Evolutionary conservation across 1,284 basidiomycete species (phyloP).

Genomic region (Cutaneotrichosporon dermatis): DNA sequence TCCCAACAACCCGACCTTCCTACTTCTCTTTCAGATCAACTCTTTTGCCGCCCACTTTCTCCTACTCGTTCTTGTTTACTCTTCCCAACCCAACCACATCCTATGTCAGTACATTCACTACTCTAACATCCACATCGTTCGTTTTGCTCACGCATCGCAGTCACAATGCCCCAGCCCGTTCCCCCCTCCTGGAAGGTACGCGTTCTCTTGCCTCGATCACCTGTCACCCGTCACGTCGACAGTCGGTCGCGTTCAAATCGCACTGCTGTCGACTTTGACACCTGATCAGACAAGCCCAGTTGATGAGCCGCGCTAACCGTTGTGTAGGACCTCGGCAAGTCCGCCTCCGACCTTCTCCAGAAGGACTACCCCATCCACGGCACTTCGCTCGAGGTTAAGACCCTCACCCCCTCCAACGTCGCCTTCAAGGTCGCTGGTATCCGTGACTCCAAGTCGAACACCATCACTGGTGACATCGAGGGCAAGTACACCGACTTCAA

Average conservation of each 20-base stretch:
- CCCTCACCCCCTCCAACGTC: slow-evolving; percentile 82
- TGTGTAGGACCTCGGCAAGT: slow-evolving; percentile 86
- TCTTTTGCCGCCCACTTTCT: not conserved
- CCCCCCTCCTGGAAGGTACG: slow-evolving; percentile 86
- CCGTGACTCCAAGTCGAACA: slow-evolving; percentile 66
- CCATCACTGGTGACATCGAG: slow-evolving; percentile 82
- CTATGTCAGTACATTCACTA: not conserved
- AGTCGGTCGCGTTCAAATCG: no score
- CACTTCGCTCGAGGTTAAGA: slow-evolving; percentile 87
- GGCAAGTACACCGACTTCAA: slow-evolving; percentile 82
- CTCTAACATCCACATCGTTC: not conserved
- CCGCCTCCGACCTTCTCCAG: slow-evolving; percentile 86
- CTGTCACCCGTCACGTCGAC: not conserved
- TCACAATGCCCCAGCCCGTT: slow-evolving; percentile 75
- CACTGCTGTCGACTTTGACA: no score
- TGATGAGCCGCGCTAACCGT: not conserved
- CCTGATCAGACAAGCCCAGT: no score
- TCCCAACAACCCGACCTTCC: no score
- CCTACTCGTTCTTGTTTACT: not conserved
- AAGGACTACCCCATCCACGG: slow-evolving; percentile 86
- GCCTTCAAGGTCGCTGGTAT: slow-evolving; percentile 80
- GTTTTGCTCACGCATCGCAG: not conserved
- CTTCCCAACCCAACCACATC: not conserved
- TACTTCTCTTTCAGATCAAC: not conserved
- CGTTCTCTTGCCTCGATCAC: not conserved